phyloP scores from a whole-genome alignment of 2,329 filamentous ascomycete genomes.

The Aspergillus persii region DNA sequence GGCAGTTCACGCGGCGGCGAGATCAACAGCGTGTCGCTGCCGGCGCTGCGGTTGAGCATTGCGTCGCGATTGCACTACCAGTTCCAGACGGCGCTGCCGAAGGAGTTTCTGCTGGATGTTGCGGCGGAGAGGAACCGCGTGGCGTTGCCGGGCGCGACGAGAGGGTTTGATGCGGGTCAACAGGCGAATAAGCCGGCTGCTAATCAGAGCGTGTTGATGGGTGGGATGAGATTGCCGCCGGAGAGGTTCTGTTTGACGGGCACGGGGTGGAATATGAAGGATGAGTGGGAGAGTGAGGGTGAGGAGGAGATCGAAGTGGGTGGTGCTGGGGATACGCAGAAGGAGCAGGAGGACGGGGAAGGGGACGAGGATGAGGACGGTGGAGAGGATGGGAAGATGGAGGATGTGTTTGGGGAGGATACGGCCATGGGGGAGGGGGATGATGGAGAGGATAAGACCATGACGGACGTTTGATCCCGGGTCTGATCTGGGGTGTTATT shows the following conservation, averaged over 20 bases:
- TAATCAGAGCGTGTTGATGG: constrained; percentile 40
- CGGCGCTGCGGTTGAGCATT: constrained; percentile 60
- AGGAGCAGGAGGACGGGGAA: constrained; percentile 28
- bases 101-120: constrained; percentile 61
- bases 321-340: constrained; percentile 27
- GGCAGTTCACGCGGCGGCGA: constrained; percentile 40
- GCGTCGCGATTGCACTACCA: constrained; percentile 59
- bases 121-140: constrained; percentile 56
- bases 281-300: constrained; percentile 58
- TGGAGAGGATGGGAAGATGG: constrained; percentile 47
- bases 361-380: constrained; percentile 38
- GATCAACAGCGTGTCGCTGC: constrained; percentile 53
- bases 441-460: constrained; percentile 39
- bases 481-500: neutral
- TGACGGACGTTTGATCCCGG: constrained; percentile 39
- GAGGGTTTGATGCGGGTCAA: constrained; percentile 41
- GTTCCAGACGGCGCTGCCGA: constrained; percentile 58
- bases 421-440: constrained; percentile 37
- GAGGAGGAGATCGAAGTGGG: constrained; percentile 42
- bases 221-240: constrained; percentile 59
- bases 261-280: constrained; percentile 55
- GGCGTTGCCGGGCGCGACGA: constrained; percentile 53
- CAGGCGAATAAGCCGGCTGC: constrained; percentile 19
- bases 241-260: constrained; percentile 63
- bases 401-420: constrained; percentile 48